Evolutionary conservation across 1,284 basidiomycete species (phyloP), one percentile per base, ranked within the genome.

Genomic region (Melampsora americana): DNA sequence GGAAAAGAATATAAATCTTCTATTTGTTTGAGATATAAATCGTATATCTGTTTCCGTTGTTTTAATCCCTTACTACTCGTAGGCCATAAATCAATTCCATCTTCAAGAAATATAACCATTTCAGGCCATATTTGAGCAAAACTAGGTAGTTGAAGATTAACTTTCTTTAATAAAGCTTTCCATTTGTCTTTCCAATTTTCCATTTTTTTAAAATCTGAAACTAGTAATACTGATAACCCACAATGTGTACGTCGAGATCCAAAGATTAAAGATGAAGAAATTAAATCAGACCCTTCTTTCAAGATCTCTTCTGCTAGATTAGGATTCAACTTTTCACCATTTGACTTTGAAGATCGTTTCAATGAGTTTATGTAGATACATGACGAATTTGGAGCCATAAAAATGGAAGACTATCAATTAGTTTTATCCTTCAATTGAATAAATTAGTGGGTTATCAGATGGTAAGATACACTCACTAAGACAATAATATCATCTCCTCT

Each of bases 401-500:
- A 6, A 28, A 35, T 14, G 16, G n/a, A n/a, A n/a, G 32, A 42
- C n/a, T 44, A 18, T 32, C 28, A 16, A 11, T 11, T 30, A 28
- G 59, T 11, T 44, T 14, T 44, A 44, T 44, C 42, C 42, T 14
- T 14, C 9, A 44, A 44, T 44, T 3, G 12, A 14, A 12, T 14
- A 14, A 11, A 44, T 44, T 44, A 3, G 12, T 14, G 42, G 3
- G 0, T 14, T 44, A 44, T 44, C 35, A 39, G 12, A 11, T 39
- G 35, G 4, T 0, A 39, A 39, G 35, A 44, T 44, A 44, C 9
- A 59, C 53, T 78, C 59, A 80, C 82, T 79, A 82, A 78, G 26
- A 87, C 85, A 2, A 87, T 83, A 0, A 87, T 88, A 78, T 89
- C 88, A 79, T 89, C 89, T 59, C 87, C 81, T 28, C 88, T 83